phyloP scores from a whole-genome alignment of 176 grass and related monocot species.

The Miscanthus lutarioriparius region DNA sequence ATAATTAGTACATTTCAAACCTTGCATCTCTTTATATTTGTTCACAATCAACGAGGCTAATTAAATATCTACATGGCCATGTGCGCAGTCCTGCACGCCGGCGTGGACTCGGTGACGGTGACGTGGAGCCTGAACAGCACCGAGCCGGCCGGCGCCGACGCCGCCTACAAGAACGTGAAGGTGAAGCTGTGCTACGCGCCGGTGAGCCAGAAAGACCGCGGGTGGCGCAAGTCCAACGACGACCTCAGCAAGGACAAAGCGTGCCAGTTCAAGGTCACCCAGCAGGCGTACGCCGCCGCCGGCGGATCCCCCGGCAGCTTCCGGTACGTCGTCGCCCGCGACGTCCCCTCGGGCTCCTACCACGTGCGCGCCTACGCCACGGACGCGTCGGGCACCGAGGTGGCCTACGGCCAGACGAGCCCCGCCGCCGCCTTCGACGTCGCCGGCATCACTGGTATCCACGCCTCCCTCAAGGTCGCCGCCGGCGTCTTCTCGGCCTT shows the following conservation, averaged over 20 bases:
- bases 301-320: neutral
- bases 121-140: constrained; percentile 49
- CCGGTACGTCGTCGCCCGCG: constrained; percentile 43
- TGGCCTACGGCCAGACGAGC: constrained; percentile 78
- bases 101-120: constrained; percentile 58
- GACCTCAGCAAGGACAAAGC: constrained; percentile 88
- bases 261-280: constrained; percentile 75
- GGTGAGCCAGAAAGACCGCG: constrained; percentile 71
- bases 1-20: too few species aligned
- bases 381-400: constrained; percentile 49
- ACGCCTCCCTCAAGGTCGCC: constrained; percentile 57
- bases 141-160: constrained; percentile 21
- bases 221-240: constrained; percentile 70
- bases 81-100: constrained; percentile 57
- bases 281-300: constrained; percentile 37
- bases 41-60: too few species aligned
- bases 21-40: too few species aligned
- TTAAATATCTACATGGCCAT: neutral
- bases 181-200: constrained; percentile 80
- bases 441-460: constrained; percentile 63
- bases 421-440: constrained; percentile 45
- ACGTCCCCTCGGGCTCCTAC: constrained; percentile 66
- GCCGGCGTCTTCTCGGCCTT: constrained; percentile 88
- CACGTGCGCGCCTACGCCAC: constrained; percentile 70
- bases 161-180: constrained; percentile 59